Percentiles rank a stretch among this genome's conserved stretches.
phyloP scores from a whole-genome alignment of 2,329 filamentous ascomycete species.

The Pseudogymnoascus sp. region DNA sequence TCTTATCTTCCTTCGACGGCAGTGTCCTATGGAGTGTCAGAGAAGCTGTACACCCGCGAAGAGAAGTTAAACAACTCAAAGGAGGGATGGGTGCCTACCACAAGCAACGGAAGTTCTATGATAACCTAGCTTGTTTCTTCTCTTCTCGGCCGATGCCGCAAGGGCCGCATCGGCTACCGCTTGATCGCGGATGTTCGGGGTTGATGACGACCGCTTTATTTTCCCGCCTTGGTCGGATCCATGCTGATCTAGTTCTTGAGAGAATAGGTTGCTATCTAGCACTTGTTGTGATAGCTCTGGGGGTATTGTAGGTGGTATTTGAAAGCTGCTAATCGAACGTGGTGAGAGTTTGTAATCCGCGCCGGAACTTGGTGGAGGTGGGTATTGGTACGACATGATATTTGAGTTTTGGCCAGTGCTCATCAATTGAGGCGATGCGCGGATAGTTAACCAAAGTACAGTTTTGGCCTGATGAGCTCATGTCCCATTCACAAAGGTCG shows the following conservation, averaged over 20 bases:
- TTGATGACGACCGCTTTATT: slow-evolving; percentile 42
- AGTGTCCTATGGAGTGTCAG: slow-evolving; percentile 57
- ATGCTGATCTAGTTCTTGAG: slow-evolving; percentile 2
- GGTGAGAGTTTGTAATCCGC: slow-evolving; percentile 2
- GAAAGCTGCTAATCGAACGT: not conserved
- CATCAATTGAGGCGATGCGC: not conserved
- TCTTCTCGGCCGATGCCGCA: slow-evolving; percentile 47
- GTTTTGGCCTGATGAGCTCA: slow-evolving; percentile 5
- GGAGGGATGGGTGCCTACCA: slow-evolving; percentile 53
- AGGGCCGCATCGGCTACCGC: slow-evolving; percentile 26
- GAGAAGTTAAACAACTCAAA: slow-evolving; percentile 11
- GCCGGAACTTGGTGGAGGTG: slow-evolving; percentile 2
- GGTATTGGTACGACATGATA: slow-evolving; percentile 10
- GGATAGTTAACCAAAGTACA: not conserved
- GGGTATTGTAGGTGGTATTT: slow-evolving; percentile 1
- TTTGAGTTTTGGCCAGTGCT: slow-evolving; percentile 1
- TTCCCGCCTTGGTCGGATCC: slow-evolving; percentile 15
- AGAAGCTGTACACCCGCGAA: slow-evolving; percentile 7
- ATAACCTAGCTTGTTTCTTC: slow-evolving; percentile 88
- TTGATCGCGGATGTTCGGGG: slow-evolving; percentile 39
- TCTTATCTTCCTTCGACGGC: slow-evolving; percentile 85
- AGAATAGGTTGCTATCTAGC: slow-evolving; percentile 4
- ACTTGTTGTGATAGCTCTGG: slow-evolving; percentile 2
- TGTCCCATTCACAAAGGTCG: slow-evolving; percentile 1
- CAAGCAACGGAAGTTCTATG: slow-evolving; percentile 93